Conservation (phyloP, 2,329 filamentous ascomycete genomes). For the Lachnellula cervina region DNA sequence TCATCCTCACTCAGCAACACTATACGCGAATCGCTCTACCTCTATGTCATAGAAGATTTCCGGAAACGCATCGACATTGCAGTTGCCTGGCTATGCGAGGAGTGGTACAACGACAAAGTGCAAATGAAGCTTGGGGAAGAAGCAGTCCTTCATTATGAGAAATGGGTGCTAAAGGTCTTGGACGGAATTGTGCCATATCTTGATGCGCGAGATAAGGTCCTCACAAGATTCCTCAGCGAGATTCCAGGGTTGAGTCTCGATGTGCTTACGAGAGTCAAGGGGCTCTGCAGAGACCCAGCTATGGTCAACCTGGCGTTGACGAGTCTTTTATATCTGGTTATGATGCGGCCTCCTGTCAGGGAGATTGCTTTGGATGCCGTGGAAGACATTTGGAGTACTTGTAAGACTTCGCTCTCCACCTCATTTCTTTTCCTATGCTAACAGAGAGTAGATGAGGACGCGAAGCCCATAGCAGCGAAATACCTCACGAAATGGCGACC, state of each 20-base stretch:
- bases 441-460: slow-evolving; percentile 50
- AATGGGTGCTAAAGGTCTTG: slow-evolving; percentile 74
- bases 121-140: slow-evolving; percentile 40
- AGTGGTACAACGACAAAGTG: slow-evolving; percentile 90
- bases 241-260: slow-evolving; percentile 71
- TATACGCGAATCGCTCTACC: slow-evolving; percentile 76
- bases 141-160: slow-evolving; percentile 65
- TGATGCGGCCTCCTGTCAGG: slow-evolving; percentile 61
- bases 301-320: slow-evolving; percentile 59
- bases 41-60: slow-evolving; percentile 89
- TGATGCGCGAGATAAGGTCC: slow-evolving; percentile 82
- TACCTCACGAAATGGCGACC: slow-evolving; percentile 59
- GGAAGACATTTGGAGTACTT: slow-evolving; percentile 62
- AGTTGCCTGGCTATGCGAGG: slow-evolving; percentile 91
- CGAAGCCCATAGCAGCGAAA: slow-evolving; percentile 56
- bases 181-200: slow-evolving; percentile 87
- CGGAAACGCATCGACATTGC: slow-evolving; percentile 83
- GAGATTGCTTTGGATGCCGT: slow-evolving; percentile 60
- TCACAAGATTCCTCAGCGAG: slow-evolving; percentile 88
- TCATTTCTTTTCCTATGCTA: slow-evolving; percentile 19
- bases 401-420: slow-evolving; percentile 39
- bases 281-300: slow-evolving; percentile 60
- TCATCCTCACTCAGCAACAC: slow-evolving; percentile 54
- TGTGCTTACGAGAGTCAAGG: slow-evolving; percentile 69
- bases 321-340: slow-evolving; percentile 61